A percentile compares a stretch with the other conserved stretches of the same genome.
Conservation (phyloP, 148 eudicot genomes). For the Rhododendron kiyosumense region DNA sequence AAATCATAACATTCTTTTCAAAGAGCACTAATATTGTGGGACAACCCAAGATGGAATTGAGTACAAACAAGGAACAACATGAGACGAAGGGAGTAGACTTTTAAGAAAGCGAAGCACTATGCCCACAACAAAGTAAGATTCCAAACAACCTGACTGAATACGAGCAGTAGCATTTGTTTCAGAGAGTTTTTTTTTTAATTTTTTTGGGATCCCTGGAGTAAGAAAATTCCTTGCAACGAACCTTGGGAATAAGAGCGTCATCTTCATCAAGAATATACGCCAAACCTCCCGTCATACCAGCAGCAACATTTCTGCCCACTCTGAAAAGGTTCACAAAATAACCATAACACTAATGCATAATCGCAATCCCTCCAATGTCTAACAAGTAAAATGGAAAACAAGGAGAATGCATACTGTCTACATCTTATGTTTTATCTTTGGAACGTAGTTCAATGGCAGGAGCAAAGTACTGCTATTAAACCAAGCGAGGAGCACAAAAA, state of each 20-base stretch:
- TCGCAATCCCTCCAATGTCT: neutral
- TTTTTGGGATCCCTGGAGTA: neutral
- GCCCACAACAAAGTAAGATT: neutral
- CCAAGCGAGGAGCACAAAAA: neutral
- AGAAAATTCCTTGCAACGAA: constrained; percentile 14
- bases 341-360: neutral
- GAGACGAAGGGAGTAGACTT: neutral
- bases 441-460: neutral
- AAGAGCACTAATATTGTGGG: neutral
- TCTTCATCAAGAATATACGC: constrained; percentile 93
- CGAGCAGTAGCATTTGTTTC: neutral
- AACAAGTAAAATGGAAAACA: neutral
- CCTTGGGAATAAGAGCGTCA: constrained; percentile 91
- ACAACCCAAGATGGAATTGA: neutral
- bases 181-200: neutral
- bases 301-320: constrained; percentile 98
- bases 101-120: neutral
- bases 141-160: neutral
- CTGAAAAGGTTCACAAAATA: constrained; percentile 29
- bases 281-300: constrained; percentile 99
- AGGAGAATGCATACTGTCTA: neutral
- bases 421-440: neutral
- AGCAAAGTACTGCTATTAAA: neutral
- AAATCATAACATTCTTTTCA: neutral
- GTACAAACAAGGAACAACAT: neutral